These are phyloP conservation scores for Caloboletus inedulis DNA, from an alignment of 1,284 basidiomycete species.

Conservation along the genomic window DNA sequence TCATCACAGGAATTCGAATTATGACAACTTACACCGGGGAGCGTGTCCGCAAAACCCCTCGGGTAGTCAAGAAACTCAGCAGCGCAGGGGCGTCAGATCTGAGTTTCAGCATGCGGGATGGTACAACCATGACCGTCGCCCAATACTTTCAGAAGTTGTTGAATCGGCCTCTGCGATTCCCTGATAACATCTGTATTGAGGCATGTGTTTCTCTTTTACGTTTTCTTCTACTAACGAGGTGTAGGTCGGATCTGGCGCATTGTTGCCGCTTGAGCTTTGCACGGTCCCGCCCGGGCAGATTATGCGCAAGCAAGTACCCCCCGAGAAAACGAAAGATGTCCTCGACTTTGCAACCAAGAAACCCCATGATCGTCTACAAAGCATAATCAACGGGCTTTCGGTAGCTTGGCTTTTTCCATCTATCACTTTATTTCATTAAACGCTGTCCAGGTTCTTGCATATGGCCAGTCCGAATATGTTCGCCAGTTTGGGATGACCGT, in stretches of 20 bases:
- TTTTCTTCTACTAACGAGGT: background rate
- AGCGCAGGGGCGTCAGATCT: conserved; percentile 46
- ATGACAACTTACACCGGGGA: conserved; percentile 41
- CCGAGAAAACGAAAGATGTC: conserved; percentile 62
- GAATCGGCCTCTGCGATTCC: conserved; percentile 51
- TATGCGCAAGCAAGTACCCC: conserved; percentile 69
- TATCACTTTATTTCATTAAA: background rate
- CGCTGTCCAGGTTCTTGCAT: conserved; percentile 53
- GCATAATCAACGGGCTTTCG: conserved; percentile 53
- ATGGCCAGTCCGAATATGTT: conserved; percentile 72
- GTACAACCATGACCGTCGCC: conserved; percentile 53
- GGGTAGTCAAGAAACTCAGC: conserved; percentile 56
- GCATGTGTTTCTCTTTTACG: conserved; percentile 33
- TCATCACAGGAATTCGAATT: conserved; percentile 57
- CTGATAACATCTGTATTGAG: conserved; percentile 62
- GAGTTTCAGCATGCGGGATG: conserved; percentile 55
- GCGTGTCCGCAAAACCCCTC: conserved; percentile 39
- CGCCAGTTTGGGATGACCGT: conserved; percentile 63
- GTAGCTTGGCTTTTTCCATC: conserved; percentile 32
- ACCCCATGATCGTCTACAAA: conserved; percentile 57
- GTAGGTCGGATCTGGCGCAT: conserved; percentile 62
- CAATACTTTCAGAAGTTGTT: conserved; percentile 54
- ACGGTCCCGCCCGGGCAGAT: conserved; percentile 65
- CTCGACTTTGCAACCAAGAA: conserved; percentile 69
- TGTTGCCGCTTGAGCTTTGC: conserved; percentile 69